These are phyloP conservation scores for Starmera dryadoides DNA, from an alignment of 805 yeast species.

Conservation along the genomic window DNA sequence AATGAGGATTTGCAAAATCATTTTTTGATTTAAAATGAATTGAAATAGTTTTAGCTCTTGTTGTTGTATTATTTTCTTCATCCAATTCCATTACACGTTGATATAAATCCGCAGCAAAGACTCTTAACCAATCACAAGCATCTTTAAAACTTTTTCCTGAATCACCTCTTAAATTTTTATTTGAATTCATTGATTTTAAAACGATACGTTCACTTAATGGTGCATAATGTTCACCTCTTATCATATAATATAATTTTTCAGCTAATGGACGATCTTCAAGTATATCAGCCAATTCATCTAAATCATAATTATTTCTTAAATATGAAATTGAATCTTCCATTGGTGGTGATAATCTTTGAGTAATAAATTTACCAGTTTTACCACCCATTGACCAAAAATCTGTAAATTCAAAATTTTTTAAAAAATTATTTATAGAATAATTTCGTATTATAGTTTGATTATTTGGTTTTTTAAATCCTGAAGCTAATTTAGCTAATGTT, in stretches of 20 bases:
- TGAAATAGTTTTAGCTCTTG: conserved; percentile 41
- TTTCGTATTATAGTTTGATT: conserved; percentile 71
- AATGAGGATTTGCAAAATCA: conserved; percentile 18
- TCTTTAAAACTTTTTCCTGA: conserved; percentile 48
- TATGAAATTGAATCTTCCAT: conserved; percentile 37
- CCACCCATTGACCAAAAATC: conserved; percentile 94
- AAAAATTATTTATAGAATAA: conserved; percentile 39
- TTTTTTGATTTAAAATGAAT: conserved; percentile 27
- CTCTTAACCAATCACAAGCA: conserved; percentile 64
- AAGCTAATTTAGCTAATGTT: conserved; percentile 78
- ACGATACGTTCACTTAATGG: conserved; percentile 53
- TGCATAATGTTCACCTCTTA: conserved; percentile 53
- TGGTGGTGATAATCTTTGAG: conserved; percentile 44
- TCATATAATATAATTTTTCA: conserved; percentile 47
- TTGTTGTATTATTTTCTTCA: conserved; percentile 36
- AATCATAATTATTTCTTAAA: conserved; percentile 42
- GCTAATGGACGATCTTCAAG: conserved; percentile 44
- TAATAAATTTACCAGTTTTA: conserved; percentile 60
- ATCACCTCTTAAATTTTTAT: conserved; percentile 64
- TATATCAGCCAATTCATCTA: conserved; percentile 28
- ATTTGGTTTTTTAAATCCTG: conserved; percentile 79
- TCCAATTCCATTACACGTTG: conserved; percentile 72
- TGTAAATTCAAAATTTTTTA: conserved; percentile 52
- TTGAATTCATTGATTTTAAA: conserved; percentile 82
- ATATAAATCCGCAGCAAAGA: conserved; percentile 72